Percentiles rank a stretch among this genome's conserved stretches.
These are phyloP conservation scores for Chimonanthus salicifolius DNA, from an alignment of 164 flowering plant species.

Conservation along the genomic window DNA sequence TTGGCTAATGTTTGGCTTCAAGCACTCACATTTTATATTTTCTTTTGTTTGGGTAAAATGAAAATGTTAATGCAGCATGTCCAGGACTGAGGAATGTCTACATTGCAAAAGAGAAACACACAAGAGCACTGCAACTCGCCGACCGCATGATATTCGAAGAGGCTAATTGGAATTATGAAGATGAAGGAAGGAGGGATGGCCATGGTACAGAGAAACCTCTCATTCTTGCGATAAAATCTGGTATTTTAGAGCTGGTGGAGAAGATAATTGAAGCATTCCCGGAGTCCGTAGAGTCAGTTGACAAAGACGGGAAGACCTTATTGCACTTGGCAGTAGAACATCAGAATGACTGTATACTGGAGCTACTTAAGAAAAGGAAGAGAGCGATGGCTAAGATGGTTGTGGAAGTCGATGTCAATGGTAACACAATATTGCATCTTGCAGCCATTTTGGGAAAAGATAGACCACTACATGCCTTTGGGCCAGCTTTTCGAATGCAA, in stretches of 20 bases:
- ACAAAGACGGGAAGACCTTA: slow-evolving; percentile 1
- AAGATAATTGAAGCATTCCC: background rate
- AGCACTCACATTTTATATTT: too few relatives aligned
- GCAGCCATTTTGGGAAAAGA: too few relatives aligned
- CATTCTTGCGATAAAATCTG: background rate
- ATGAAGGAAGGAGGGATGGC: background rate
- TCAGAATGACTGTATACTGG: too few relatives aligned
- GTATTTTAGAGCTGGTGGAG: too few relatives aligned
- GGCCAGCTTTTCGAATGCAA: background rate
- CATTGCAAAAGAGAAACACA: background rate
- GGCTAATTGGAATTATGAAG: background rate
- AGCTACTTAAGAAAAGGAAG: background rate
- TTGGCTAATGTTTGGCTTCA: too few relatives aligned
- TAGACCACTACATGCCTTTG: background rate
- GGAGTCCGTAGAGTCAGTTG: background rate
- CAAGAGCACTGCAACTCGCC: background rate
- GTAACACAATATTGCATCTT: slow-evolving; percentile 6
- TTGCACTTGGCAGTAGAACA: background rate
- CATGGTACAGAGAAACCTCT: background rate
- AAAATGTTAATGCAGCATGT: too few relatives aligned
- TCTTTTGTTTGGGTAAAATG: background rate
- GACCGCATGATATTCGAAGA: background rate
- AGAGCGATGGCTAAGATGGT: background rate
- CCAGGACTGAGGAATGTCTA: background rate
- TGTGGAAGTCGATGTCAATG: background rate